Evolutionary conservation across 805 yeast genomes (phyloP).

Genomic region (Saturnispora dispora): DNA sequence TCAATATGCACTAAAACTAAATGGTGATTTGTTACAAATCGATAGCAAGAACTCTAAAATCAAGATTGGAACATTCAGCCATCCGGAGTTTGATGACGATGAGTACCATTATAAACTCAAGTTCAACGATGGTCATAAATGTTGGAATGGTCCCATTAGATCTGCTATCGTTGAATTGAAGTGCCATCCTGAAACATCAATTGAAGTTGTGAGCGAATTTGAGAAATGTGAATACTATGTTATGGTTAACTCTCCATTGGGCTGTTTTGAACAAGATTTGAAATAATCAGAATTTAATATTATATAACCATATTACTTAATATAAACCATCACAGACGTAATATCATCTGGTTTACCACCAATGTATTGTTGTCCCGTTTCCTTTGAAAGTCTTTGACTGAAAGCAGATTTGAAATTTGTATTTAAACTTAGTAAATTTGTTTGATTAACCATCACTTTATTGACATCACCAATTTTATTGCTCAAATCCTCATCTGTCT

Average conservation of each 20-base stretch:
- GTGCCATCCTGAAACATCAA: slow-evolving; percentile 53
- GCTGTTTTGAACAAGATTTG: slow-evolving; percentile 27
- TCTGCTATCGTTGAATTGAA: slow-evolving; percentile 52
- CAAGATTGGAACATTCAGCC: slow-evolving; percentile 39
- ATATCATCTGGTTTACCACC: slow-evolving; percentile 98
- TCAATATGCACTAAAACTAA: slow-evolving; percentile 53
- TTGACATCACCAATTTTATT: slow-evolving; percentile 31
- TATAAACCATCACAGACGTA: slow-evolving; percentile 68
- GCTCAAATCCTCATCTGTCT: slow-evolving; percentile 17
- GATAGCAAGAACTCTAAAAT: slow-evolving; percentile 37
- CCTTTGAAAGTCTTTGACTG: slow-evolving; percentile 61
- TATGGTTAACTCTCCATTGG: slow-evolving; percentile 37
- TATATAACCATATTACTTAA: slow-evolving; percentile 23
- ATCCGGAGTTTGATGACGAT: slow-evolving; percentile 11
- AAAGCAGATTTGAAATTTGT: slow-evolving; percentile 74
- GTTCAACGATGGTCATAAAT: slow-evolving; percentile 59
- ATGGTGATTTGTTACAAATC: slow-evolving; percentile 48
- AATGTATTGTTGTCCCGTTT: slow-evolving; percentile 58
- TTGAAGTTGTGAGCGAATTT: slow-evolving; percentile 73
- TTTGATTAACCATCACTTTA: slow-evolving; percentile 52
- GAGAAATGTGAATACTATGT: slow-evolving; percentile 77
- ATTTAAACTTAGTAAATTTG: slow-evolving; percentile 62
- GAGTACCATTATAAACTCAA: slow-evolving; percentile 13
- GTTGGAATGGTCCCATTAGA: slow-evolving; percentile 94
- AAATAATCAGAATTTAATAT: background rate